A percentile compares a stretch with the other conserved stretches of the same genome.
Conservation (phyloP, 2,329 filamentous ascomycete genomes). For the Fusarium verticillioides region DNA sequence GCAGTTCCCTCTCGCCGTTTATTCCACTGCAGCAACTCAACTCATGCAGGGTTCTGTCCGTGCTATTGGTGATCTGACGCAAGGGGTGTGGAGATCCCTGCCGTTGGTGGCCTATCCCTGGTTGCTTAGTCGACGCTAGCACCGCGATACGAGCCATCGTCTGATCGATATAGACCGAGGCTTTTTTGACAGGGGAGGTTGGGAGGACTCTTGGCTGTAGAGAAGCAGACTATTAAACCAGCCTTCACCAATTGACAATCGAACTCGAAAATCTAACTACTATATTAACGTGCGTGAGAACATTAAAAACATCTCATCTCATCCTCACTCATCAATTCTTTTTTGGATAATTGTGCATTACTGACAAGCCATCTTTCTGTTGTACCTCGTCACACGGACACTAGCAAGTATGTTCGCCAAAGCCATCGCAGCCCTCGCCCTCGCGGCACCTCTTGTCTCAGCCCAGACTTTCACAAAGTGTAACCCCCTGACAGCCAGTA, state of each 20-base stretch:
- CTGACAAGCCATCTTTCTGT: conserved; percentile 1
- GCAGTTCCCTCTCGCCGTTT: not conserved
- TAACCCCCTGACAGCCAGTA: conserved; percentile 34
- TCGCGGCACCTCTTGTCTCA: conserved; percentile 35
- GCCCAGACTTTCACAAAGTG: conserved; percentile 38
- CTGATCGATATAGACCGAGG: conserved; percentile 34
- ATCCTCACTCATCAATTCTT: not conserved
- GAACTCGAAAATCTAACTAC: not conserved
- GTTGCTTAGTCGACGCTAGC: conserved; percentile 30
- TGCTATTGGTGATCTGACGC: conserved; percentile 8
- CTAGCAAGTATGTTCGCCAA: conserved; percentile 32
- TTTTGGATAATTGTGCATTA: conserved; percentile 1
- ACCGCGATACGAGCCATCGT: conserved; percentile 25
- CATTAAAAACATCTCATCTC: not conserved
- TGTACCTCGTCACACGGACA: conserved; percentile 14
- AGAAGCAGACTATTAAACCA: conserved; percentile 13
- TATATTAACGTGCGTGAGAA: conserved; percentile 25
- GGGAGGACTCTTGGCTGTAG: not conserved
- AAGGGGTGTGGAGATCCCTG: conserved; percentile 10
- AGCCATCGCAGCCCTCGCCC: conserved; percentile 25
- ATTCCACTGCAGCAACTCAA: not conserved
- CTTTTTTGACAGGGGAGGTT: conserved; percentile 19
- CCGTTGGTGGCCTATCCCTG: conserved; percentile 12
- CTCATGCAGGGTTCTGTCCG: not conserved
- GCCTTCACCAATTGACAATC: conserved; percentile 2